These are phyloP conservation scores for Nakataea oryzae DNA, from an alignment of 2,329 filamentous ascomycete species.

Conservation along the genomic window DNA sequence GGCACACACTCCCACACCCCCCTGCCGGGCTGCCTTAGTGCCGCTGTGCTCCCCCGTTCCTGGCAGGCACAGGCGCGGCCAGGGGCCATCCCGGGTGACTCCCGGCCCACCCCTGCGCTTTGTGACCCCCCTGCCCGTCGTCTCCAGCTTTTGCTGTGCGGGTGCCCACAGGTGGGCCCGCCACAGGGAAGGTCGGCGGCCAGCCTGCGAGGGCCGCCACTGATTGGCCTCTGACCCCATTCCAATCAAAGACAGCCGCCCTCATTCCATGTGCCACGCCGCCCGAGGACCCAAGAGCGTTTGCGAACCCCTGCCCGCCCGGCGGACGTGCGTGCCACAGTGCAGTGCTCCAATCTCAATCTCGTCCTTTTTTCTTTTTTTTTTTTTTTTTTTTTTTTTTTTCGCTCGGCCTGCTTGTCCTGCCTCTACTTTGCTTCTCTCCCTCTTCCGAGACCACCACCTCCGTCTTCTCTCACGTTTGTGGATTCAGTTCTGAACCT, in stretches of 20 bases:
- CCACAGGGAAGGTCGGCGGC: background rate
- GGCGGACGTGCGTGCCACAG: background rate
- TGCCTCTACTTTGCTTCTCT: background rate
- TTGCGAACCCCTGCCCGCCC: background rate
- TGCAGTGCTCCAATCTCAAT: background rate
- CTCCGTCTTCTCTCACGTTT: background rate
- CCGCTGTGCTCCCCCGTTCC: background rate
- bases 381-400: conserved; percentile 1
- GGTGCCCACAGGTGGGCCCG: background rate
- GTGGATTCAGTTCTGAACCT: background rate
- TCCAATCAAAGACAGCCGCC: background rate
- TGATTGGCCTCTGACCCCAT: background rate
- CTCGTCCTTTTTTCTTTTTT: background rate
- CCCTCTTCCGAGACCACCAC: background rate
- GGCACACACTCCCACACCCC: background rate
- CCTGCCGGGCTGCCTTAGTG: background rate
- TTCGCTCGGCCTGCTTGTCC: background rate
- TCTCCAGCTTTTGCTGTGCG: background rate
- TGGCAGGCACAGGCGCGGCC: background rate
- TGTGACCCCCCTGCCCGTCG: background rate
- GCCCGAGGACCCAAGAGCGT: background rate
- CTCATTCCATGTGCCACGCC: background rate
- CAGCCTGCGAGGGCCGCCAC: too few species aligned
- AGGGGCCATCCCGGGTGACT: background rate
- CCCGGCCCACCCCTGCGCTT: conserved; percentile 1